Percentiles rank a stretch among this genome's conserved stretches.
Evolutionary conservation across 2,329 filamentous ascomycete genomes (phyloP).

Genomic region (Colletotrichum theobromicola): DNA sequence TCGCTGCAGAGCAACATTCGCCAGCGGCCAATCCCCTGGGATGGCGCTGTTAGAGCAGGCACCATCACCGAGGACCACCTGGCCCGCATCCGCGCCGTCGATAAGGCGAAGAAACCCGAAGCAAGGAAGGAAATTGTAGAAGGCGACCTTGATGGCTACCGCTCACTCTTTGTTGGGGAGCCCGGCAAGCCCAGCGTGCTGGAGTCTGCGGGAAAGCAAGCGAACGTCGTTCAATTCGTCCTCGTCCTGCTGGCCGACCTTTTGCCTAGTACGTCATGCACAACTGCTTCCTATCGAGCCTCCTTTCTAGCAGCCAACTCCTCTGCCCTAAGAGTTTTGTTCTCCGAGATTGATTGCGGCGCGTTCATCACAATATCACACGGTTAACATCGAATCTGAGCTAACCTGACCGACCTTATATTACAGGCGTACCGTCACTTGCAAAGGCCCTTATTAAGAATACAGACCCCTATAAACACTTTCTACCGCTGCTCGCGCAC

Average conservation of each 20-base stretch:
- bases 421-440: conserved; percentile 77
- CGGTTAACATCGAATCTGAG: not conserved
- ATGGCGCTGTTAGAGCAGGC: conserved; percentile 90
- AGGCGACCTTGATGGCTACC: conserved; percentile 79
- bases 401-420: not conserved
- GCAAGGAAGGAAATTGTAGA: conserved; percentile 85
- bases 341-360: not conserved
- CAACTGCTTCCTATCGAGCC: not conserved
- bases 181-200: conserved; percentile 75
- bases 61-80: conserved; percentile 94
- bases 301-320: not conserved
- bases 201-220: conserved; percentile 82
- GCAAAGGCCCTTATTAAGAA: conserved; percentile 78
- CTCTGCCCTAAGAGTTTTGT: not conserved
- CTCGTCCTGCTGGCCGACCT: conserved; percentile 88
- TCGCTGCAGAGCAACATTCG: conserved; percentile 97
- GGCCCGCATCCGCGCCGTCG: conserved; percentile 93
- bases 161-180: conserved; percentile 78
- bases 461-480: conserved; percentile 79
- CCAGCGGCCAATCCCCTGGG: conserved; percentile 94
- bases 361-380: not conserved
- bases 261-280: conserved; percentile 45
- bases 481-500: conserved; percentile 83
- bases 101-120: conserved; percentile 89
- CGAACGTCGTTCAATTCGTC: conserved; percentile 94